Conservation (phyloP, 164 flowering plant species). For the Liquidambar formosana region DNA sequence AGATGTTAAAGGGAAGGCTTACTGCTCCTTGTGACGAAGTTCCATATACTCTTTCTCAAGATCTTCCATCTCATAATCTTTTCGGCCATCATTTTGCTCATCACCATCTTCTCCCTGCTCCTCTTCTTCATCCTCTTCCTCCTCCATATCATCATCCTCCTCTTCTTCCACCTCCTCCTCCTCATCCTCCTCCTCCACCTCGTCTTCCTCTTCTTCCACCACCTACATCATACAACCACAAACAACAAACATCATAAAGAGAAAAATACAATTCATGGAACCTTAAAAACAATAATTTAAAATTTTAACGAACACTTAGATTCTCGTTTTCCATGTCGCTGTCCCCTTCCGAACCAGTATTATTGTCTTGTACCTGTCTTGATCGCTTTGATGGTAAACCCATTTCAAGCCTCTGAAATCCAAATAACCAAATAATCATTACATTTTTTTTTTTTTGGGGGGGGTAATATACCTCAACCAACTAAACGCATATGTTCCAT, state of each 20-base stretch:
- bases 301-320: slow-evolving; percentile 11
- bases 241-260: background rate
- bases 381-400: slow-evolving; percentile 25
- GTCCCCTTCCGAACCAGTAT: slow-evolving; percentile 34
- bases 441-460: too few species aligned
- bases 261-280: background rate
- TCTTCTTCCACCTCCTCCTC: slow-evolving; percentile 18
- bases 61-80: slow-evolving; percentile 69
- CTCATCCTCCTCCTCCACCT: slow-evolving; percentile 10
- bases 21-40: slow-evolving; percentile 66
- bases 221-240: slow-evolving; percentile 6
- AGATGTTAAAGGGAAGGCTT: slow-evolving; percentile 26
- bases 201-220: slow-evolving; percentile 9
- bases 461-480: too few species aligned
- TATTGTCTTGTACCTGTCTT: slow-evolving; percentile 16
- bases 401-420: slow-evolving; percentile 21
- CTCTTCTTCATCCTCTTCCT: slow-evolving; percentile 23
- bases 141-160: slow-evolving; percentile 14
- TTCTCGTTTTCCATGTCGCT: slow-evolving; percentile 21
- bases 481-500: too few species aligned
- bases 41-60: slow-evolving; percentile 70
- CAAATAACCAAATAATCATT: background rate
- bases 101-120: slow-evolving; percentile 25
- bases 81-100: slow-evolving; percentile 10
- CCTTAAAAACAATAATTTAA: background rate